phyloP scores from a whole-genome alignment of 2,329 filamentous ascomycete genomes.

The Colletotrichum tropicicola region DNA sequence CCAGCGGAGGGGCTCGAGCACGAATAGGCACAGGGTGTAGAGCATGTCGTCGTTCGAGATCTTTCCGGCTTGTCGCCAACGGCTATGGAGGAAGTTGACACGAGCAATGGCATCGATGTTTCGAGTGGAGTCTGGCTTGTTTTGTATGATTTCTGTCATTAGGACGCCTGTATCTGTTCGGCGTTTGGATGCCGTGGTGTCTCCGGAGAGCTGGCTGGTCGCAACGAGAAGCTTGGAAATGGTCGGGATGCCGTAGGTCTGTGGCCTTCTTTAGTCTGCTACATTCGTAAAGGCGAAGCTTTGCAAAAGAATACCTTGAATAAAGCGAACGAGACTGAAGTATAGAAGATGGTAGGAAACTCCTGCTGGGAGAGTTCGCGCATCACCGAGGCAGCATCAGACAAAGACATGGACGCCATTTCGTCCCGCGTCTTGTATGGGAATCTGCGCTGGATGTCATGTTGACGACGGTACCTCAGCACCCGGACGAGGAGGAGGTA shows the following conservation, averaged over 20 bases:
- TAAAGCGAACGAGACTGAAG: constrained; percentile 65
- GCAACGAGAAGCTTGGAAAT: constrained; percentile 59
- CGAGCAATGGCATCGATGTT: constrained; percentile 63
- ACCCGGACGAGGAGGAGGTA: background rate
- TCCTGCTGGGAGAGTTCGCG: constrained; percentile 55
- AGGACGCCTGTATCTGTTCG: constrained; percentile 61
- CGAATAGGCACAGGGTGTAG: constrained; percentile 70
- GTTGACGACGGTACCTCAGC: constrained; percentile 10
- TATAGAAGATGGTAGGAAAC: constrained; percentile 61
- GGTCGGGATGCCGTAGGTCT: constrained; percentile 61
- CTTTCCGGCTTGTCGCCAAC: constrained; percentile 64
- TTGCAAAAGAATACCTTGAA: constrained; percentile 61
- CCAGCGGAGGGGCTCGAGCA: constrained; percentile 63
- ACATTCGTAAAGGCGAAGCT: background rate
- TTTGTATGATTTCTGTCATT: constrained; percentile 55
- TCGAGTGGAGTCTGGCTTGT: constrained; percentile 52
- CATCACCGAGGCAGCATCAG: constrained; percentile 41
- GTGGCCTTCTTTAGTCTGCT: background rate
- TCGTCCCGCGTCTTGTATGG: constrained; percentile 15
- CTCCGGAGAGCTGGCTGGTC: constrained; percentile 54
- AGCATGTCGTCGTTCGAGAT: constrained; percentile 72
- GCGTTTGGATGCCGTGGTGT: constrained; percentile 58
- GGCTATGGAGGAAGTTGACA: constrained; percentile 70
- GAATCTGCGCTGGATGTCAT: background rate
- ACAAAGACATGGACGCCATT: constrained; percentile 17